Percentiles rank a stretch among this genome's conserved stretches.
Conservation (phyloP, 352 stramenopile species). For the Phytophthora colocasiae region DNA sequence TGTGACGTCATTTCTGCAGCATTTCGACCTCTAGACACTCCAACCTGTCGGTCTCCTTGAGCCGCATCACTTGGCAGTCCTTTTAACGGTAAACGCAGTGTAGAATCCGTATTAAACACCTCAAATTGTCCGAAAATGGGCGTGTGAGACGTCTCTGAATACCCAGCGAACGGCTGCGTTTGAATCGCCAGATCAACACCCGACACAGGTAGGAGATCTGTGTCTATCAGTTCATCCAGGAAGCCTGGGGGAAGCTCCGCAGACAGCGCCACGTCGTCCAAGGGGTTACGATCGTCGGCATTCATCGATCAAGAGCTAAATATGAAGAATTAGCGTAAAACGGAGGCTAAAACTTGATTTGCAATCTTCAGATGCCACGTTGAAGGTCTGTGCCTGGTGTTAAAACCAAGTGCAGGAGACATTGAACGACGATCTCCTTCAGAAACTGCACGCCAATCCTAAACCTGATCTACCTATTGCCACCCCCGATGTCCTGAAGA, state of each 20-base stretch:
- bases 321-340: constrained; percentile 1
- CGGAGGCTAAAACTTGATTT: neutral
- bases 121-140: constrained; percentile 13
- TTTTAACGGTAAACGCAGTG: neutral
- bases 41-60: neutral
- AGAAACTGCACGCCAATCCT: constrained; percentile 68
- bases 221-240: constrained; percentile 42
- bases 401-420: constrained; percentile 78
- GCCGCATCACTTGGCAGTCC: neutral
- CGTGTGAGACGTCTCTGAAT: neutral
- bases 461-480: constrained; percentile 69
- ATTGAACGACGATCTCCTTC: constrained; percentile 74
- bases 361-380: constrained; percentile 1
- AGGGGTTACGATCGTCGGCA: constrained; percentile 17
- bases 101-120: neutral
- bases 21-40: neutral
- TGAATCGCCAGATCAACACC: neutral
- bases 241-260: constrained; percentile 31
- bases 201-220: neutral
- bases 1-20: constrained; percentile 8
- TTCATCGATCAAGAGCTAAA: neutral
- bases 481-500: constrained; percentile 60
- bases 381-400: constrained; percentile 53
- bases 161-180: constrained; percentile 3
- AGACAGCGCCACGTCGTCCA: constrained; percentile 21